Percentiles rank a stretch among this genome's conserved stretches.
phyloP scores from a whole-genome alignment of 192 early-diverging fungal genomes.

The Coemansia sp. region DNA sequence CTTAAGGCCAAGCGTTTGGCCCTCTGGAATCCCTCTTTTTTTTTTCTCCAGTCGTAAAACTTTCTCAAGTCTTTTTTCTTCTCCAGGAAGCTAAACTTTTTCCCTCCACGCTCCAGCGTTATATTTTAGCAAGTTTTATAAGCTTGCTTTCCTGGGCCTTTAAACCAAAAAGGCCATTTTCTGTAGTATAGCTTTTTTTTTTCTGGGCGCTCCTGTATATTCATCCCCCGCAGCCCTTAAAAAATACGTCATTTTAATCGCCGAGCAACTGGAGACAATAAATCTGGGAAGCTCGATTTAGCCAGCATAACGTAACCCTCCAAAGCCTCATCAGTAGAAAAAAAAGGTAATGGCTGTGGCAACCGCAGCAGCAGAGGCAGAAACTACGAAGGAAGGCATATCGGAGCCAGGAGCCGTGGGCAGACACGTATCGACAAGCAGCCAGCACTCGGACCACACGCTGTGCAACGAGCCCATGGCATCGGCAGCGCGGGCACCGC shows the following conservation, averaged over 20 bases:
- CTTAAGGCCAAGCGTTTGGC: constrained; percentile 1
- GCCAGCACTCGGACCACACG: constrained; percentile 43
- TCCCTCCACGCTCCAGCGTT: not conserved
- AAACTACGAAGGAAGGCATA: constrained; percentile 1
- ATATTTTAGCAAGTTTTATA: constrained; percentile 1
- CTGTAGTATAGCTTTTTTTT: not conserved
- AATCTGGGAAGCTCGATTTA: too few species aligned
- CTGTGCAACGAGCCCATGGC: constrained; percentile 37
- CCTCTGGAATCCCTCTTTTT: not conserved
- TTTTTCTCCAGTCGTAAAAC: not conserved
- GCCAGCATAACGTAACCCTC: too few species aligned
- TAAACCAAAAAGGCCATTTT: not conserved
- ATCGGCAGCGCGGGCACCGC: constrained; percentile 14
- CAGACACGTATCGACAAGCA: constrained; percentile 47
- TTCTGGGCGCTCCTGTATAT: not conserved
- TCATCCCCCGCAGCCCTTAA: not conserved
- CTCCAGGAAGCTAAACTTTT: not conserved
- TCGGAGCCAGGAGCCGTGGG: constrained; percentile 16
- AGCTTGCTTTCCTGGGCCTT: not conserved
- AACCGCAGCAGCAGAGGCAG: constrained; percentile 8
- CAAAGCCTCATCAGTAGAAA: not conserved
- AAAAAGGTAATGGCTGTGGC: constrained; percentile 4
- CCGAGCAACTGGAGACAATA: not conserved
- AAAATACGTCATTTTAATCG: not conserved
- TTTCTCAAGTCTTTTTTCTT: too few species aligned